phyloP scores from a whole-genome alignment of 331 rosid species.

The Malus hybrid region DNA sequence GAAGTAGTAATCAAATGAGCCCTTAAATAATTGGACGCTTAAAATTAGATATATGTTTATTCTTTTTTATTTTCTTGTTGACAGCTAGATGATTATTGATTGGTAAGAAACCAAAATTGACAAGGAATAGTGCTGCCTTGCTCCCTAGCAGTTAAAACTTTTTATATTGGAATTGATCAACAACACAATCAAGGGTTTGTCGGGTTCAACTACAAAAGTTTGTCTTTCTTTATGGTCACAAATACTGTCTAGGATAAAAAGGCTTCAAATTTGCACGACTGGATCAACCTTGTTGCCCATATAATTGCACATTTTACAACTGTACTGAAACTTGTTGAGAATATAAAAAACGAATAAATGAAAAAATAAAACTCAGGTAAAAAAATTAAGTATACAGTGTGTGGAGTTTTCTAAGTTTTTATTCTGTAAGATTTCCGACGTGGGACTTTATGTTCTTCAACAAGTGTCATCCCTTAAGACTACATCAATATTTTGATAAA shows the following conservation, averaged over 20 bases:
- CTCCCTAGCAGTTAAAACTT: neutral
- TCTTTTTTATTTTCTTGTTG: neutral
- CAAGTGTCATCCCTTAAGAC: neutral
- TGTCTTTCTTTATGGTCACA: neutral
- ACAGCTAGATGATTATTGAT: neutral
- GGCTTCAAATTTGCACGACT: neutral
- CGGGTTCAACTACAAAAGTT: neutral
- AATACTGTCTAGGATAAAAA: neutral
- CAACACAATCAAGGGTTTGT: neutral
- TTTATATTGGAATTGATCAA: neutral
- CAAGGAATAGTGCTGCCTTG: neutral
- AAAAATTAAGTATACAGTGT: too few species aligned
- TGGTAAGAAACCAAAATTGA: neutral
- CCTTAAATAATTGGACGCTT: neutral
- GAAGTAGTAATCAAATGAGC: neutral
- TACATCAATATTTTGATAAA: neutral
- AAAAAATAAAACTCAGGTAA: too few species aligned
- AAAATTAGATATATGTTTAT: neutral
- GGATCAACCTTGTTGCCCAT: neutral
- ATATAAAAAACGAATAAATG: neutral
- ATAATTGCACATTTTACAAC: neutral
- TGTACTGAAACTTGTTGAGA: neutral
- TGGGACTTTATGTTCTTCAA: neutral
- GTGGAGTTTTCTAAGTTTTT: too few species aligned
- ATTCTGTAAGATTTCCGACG: too few species aligned